Percentiles rank a stretch among this genome's conserved stretches.
Evolutionary conservation across 2,329 filamentous ascomycete species (phyloP).

Genomic region (Talaromyces verruculosus): DNA sequence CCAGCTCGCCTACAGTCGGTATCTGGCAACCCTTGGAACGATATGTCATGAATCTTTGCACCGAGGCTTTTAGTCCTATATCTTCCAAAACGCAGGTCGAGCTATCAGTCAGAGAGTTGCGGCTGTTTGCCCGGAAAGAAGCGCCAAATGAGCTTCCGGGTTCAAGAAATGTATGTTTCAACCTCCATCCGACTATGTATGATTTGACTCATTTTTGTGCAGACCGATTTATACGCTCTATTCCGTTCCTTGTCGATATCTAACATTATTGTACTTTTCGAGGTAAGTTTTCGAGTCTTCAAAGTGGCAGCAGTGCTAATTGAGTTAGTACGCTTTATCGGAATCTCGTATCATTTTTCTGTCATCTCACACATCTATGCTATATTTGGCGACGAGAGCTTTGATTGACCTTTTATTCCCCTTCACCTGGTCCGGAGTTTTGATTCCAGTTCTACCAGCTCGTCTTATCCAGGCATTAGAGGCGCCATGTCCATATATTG

Average conservation of each 20-base stretch:
- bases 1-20: slow-evolving; percentile 85
- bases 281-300: slow-evolving; percentile 44
- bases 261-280: slow-evolving; percentile 88
- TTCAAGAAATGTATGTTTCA: slow-evolving; percentile 63
- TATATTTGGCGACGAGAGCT: slow-evolving; percentile 89
- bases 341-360: slow-evolving; percentile 95
- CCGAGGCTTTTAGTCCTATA: slow-evolving; percentile 87
- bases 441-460: slow-evolving; percentile 87
- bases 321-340: slow-evolving; percentile 68
- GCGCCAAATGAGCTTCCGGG: slow-evolving; percentile 90
- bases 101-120: slow-evolving; percentile 81
- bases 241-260: slow-evolving; percentile 87
- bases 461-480: slow-evolving; percentile 87
- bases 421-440: slow-evolving; percentile 87
- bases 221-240: slow-evolving; percentile 84
- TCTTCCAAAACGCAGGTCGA: slow-evolving; percentile 96
- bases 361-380: slow-evolving; percentile 93
- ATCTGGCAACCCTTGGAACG: slow-evolving; percentile 95
- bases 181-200: no score
- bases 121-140: slow-evolving; percentile 89
- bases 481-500: slow-evolving; percentile 94
- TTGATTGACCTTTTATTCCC: slow-evolving; percentile 83
- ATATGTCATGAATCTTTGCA: slow-evolving; percentile 95
- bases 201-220: slow-evolving; percentile 1
- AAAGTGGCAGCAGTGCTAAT: neutral